phyloP scores from a whole-genome alignment of 345 rosid species.

The Ricinus communis region DNA sequence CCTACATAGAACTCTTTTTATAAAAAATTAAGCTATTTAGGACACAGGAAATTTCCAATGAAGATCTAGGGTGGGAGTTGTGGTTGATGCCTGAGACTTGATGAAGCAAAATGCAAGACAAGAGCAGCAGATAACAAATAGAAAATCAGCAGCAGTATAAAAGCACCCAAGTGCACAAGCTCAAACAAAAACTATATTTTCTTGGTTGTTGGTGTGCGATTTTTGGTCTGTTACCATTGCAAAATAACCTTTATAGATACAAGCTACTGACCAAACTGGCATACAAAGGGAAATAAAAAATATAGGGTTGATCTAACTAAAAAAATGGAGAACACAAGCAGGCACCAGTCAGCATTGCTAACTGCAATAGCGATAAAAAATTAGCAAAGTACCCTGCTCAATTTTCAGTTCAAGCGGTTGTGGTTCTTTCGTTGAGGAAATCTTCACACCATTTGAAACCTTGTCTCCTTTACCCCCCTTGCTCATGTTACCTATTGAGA shows the following conservation, averaged over 20 bases:
- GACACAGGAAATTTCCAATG: neutral
- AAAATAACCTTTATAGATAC: neutral
- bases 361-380: neutral
- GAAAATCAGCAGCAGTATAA: neutral
- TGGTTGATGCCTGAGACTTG: neutral
- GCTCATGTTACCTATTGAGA: conserved; percentile 33
- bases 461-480: conserved; percentile 64
- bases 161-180: too few species aligned
- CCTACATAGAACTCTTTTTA: neutral
- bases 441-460: conserved; percentile 36
- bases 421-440: conserved; percentile 44
- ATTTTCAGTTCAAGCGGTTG: conserved; percentile 56
- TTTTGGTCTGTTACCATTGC: neutral
- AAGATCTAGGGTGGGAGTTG: neutral
- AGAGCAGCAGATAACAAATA: conserved; percentile 1
- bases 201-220: neutral
- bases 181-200: neutral
- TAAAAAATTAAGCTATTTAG: neutral
- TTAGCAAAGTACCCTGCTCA: conserved; percentile 56
- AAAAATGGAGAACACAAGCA: neutral
- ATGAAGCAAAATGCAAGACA: neutral
- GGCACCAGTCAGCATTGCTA: neutral
- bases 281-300: neutral
- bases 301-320: neutral
- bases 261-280: neutral